A percentile compares a stretch with the other conserved stretches of the same genome.
phyloP scores from a whole-genome alignment of 2,329 filamentous ascomycete genomes.

The Reticulascus tulasneorum region DNA sequence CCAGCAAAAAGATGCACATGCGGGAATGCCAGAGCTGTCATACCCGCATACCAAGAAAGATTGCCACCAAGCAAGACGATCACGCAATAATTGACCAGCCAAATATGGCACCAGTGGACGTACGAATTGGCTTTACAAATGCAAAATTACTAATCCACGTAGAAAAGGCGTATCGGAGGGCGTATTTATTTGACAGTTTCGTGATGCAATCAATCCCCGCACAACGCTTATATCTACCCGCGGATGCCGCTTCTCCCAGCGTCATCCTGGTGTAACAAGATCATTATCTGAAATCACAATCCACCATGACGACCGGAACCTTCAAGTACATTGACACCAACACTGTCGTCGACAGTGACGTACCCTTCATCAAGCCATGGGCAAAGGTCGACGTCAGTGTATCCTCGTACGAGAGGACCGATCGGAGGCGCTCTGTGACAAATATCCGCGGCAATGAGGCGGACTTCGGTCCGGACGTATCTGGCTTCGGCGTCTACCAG shows the following conservation, averaged over 20 bases:
- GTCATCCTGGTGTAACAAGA: too few relatives aligned
- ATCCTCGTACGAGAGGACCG: conserved; percentile 45
- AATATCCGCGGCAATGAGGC: conserved; percentile 49
- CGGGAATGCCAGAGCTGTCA: too few relatives aligned
- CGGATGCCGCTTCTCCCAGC: too few relatives aligned
- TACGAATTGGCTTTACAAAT: conserved; percentile 1
- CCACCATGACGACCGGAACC: conserved; percentile 50
- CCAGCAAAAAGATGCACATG: too few relatives aligned
- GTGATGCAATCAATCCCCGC: not conserved
- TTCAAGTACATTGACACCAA: conserved; percentile 60
- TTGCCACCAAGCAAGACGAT: too few relatives aligned
- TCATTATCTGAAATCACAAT: conserved; percentile 1
- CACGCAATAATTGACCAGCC: too few relatives aligned
- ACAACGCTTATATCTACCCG: too few relatives aligned
- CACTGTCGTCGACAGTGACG: conserved; percentile 31
- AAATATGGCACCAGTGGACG: not conserved
- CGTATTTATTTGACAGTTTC: too few relatives aligned
- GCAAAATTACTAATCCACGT: not conserved
- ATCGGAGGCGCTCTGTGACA: conserved; percentile 43
- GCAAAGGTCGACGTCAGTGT: conserved; percentile 59
- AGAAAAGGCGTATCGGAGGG: too few relatives aligned
- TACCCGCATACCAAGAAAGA: too few relatives aligned
- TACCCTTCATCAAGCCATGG: conserved; percentile 51
- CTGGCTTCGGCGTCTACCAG: conserved; percentile 54
- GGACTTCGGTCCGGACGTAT: conserved; percentile 52